These are phyloP conservation scores for Kwoniella sp. DNA, from an alignment of 768 basidiomycete genomes.

Conservation along the genomic window DNA sequence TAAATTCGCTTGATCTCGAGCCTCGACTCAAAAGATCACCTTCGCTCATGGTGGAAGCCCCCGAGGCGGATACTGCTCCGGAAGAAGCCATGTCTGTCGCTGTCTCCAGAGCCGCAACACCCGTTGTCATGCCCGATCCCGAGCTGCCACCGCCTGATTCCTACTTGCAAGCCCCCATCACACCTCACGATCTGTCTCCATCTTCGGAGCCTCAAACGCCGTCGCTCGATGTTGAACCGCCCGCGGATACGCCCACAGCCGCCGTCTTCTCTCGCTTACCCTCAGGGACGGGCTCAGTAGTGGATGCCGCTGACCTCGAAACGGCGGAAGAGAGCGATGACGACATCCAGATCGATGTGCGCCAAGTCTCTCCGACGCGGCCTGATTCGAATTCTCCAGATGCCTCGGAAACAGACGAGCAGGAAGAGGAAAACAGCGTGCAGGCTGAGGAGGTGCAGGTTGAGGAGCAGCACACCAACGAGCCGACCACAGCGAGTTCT, in stretches of 20 bases:
- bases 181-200: constrained; percentile 21
- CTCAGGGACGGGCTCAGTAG: neutral
- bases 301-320: neutral
- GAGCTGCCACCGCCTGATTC: constrained; percentile 13
- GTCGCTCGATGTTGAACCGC: constrained; percentile 16
- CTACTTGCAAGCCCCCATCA: constrained; percentile 12
- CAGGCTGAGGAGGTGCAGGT: too few species aligned
- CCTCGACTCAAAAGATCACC: constrained; percentile 11
- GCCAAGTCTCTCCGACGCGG: neutral
- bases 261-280: constrained; percentile 5
- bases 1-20: constrained; percentile 13
- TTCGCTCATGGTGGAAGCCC: constrained; percentile 31
- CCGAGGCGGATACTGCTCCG: constrained; percentile 16
- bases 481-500: too few species aligned
- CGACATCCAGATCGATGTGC: constrained; percentile 11
- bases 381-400: neutral
- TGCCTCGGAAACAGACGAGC: neutral
- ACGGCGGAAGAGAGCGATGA: constrained; percentile 11
- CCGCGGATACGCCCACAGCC: constrained; percentile 8
- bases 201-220: constrained; percentile 3
- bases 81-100: constrained; percentile 3
- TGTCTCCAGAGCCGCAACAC: constrained; percentile 4
- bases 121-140: constrained; percentile 22
- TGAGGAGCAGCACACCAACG: neutral
- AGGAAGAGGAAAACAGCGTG: neutral